Evolutionary conservation across 1,284 basidiomycete species (phyloP).

Genomic region (Austroboletus niveus): DNA sequence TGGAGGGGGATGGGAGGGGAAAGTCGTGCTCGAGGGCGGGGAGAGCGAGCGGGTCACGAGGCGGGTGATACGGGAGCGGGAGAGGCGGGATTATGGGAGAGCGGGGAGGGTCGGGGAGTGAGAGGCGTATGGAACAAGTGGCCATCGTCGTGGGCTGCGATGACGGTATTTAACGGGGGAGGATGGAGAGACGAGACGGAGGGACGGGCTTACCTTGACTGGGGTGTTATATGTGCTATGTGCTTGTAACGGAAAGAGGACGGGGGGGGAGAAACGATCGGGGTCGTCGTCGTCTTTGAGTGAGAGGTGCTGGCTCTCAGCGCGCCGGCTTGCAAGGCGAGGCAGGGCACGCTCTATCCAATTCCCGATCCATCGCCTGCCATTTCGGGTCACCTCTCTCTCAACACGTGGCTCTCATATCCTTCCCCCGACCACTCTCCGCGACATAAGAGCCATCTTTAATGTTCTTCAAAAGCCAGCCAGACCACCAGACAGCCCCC

Average conservation of each 20-base stretch:
- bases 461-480: constrained; percentile 1
- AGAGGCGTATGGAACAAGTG: no score
- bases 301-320: constrained; percentile 21
- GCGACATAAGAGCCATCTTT: no score
- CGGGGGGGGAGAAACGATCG: no score
- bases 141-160: no score
- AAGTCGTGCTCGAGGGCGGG: constrained; percentile 21
- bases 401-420: constrained; percentile 26
- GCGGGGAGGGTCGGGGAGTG: no score
- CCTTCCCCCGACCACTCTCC: no score
- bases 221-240: no score
- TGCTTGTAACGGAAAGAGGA: no score
- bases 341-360: constrained; percentile 32
- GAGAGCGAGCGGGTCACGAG: constrained; percentile 4
- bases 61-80: constrained; percentile 16
- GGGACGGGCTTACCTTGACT: no score
- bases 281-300: background rate
- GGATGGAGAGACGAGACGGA: no score
- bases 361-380: constrained; percentile 30
- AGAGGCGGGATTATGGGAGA: background rate
- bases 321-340: constrained; percentile 31
- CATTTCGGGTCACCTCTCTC: constrained; percentile 25
- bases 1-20: constrained; percentile 19
- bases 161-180: no score
- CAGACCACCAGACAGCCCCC: background rate